Conservation (phyloP, 345 rosid genomes). For the Capsella bursapastoris region DNA sequence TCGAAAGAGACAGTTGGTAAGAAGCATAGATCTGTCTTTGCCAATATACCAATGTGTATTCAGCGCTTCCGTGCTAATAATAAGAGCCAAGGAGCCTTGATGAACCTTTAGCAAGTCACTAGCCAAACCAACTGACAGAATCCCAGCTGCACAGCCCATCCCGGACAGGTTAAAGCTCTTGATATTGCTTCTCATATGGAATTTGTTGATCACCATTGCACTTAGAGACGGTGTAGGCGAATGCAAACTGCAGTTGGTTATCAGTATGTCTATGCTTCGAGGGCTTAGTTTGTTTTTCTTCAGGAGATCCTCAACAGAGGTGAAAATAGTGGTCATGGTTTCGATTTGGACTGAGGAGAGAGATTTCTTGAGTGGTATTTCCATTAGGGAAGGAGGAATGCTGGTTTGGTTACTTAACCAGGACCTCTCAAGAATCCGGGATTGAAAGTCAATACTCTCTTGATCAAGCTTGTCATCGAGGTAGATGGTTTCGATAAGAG, state of each 20-base stretch:
- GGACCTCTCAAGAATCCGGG: slow-evolving; percentile 56
- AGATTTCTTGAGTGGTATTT: slow-evolving; percentile 53
- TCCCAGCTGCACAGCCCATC: slow-evolving; percentile 70
- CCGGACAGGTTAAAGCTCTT: slow-evolving; percentile 72
- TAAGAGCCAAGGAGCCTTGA: slow-evolving; percentile 57
- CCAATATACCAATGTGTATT: slow-evolving; percentile 57
- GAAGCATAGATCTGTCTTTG: slow-evolving; percentile 64
- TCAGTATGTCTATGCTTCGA: slow-evolving; percentile 59
- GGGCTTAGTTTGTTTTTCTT: slow-evolving; percentile 49
- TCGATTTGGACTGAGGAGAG: slow-evolving; percentile 50
- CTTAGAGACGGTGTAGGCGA: slow-evolving; percentile 65
- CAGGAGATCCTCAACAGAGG: slow-evolving; percentile 51
- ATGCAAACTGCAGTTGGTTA: slow-evolving; percentile 56
- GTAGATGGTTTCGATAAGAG: slow-evolving; percentile 53
- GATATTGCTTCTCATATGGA: slow-evolving; percentile 62
- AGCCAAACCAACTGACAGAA: slow-evolving; percentile 62
- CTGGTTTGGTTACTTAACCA: slow-evolving; percentile 64
- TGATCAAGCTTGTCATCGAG: slow-evolving; percentile 54
- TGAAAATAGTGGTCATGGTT: slow-evolving; percentile 54
- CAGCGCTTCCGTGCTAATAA: slow-evolving; percentile 58
- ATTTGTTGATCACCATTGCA: slow-evolving; percentile 61
- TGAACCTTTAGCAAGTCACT: slow-evolving; percentile 58
- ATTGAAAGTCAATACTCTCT: slow-evolving; percentile 55
- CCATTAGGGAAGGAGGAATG: slow-evolving; percentile 52
- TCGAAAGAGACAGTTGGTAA: slow-evolving; percentile 67